Base-by-base conservation (phyloP, 208 protist species). In the Trypanosoma lewisi region DNA sequence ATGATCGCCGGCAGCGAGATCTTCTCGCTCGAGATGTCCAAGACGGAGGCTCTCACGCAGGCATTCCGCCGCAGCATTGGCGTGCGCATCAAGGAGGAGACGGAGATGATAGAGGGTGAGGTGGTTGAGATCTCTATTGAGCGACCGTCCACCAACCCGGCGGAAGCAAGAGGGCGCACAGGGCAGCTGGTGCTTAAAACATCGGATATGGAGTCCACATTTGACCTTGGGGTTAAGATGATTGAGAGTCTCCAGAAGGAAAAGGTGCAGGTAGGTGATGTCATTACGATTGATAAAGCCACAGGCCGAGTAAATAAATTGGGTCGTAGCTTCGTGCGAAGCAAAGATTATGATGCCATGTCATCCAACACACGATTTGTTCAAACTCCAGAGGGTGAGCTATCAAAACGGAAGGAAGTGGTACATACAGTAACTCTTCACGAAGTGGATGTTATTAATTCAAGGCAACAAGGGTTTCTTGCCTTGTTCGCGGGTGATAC, bases 361-460 rank as follows among this genome's bases (percentile, higher is more conserved):
- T 92, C 87, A 9, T 75, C 84, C 45, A 96, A 95, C 75, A 96
- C 89, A 16, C 83, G 93, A 60, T 99, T 99, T 77, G 95, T 99
- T 33, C 91, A 98, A 58, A 98, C 95, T 21, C 99, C 99, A 23
- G 91, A 98, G 54, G 98, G 98, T 5, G 99, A 99, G 85, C 87
- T 99, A 27, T 97, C 99, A 65, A 99, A 99, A 80, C 89, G 98
- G 48, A 99, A 99, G 84, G 97, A 99, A 77, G 97, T 99, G 17
- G 97, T 99, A 42, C 99, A 99, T 87, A 99, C 94, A 5, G 98
- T 99, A 3, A 97, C 91, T 3, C 88, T 99, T 36, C 99, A 99
- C 73, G 99, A 99, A 77, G 98, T 99, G 59, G 99, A 99, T 70
- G 99, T 99, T 21, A 99, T 99, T 81, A 99, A 99, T 89, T 98